Base-by-base conservation (phyloP, 495 filamentous ascomycete genomes). In the Penicillium bovifimosum region DNA sequence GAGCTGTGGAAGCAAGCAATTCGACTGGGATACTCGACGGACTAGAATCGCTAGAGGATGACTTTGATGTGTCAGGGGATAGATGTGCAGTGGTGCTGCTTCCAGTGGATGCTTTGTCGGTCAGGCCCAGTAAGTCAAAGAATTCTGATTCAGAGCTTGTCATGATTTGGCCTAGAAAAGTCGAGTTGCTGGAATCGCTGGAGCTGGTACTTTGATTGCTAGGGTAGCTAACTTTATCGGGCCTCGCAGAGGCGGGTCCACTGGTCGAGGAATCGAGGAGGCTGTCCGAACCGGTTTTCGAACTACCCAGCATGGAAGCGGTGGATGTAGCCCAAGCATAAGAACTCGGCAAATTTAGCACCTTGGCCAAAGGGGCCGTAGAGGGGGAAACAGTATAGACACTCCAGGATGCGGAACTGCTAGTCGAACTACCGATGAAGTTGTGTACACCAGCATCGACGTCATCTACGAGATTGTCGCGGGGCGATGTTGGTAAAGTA, bases 1-100 rank as follows among this genome's bases (percentile, higher is more conserved):
- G 17, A 35, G 64, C 57, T 9, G 58, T 45, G 1, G 52, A 55
- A 24, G 51, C 50, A 41, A 68, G 63, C 45, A 64, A 56, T 43
- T 59, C 66, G 41, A 69, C 58, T 24, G 61, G 56, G 17, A 69
- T 64, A 26, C 56, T 59, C 13, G 52, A 49, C 34, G 53, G 6
- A 28, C 40, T 52, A 38, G 20, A 24, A 24, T 2, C 20, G 20
- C 20, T 24, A 24, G 20, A 24, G 20, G 20, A 24, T 24, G 20
- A 24, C 20, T 24, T 24, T 24, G 20, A 24, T 24, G 4, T 24
- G 20, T 24, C 4, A 24, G 20, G 20, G 20, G 20, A 24, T 24
- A 24, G 20, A 24, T 24, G 2, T 24, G 51, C 26, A 53, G 26
- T 52, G 39, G 47, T 47, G 32, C 10, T 49, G 32, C 43, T 50